Base-by-base conservation (phyloP, 108 stramenopile genomes). In the Nitzschia inconspicua region DNA sequence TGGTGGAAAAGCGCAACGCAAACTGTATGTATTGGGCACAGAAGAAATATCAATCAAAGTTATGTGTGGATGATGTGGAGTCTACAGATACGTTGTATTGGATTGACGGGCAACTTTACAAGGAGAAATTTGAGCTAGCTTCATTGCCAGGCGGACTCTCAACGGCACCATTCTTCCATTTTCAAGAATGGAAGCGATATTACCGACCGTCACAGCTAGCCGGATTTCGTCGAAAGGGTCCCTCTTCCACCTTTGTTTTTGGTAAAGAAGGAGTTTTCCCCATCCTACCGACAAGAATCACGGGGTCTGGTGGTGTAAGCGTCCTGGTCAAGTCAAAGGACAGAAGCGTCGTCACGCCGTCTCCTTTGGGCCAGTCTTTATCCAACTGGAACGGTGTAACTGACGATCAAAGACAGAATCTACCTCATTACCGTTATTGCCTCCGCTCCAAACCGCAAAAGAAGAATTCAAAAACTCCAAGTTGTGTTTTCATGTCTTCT, bases 11-110 rank as follows among this genome's bases (percentile, higher is more conserved):
- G 2, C 34, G 49, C 14, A 66, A 70, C 14, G 68, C 62, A 23
- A 82, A 87, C 26, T 94, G 93, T 51, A 94, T 94, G 93, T 89
- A 83, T 66, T 94, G 93, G 93, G 93, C 83, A 7, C 86, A 78
- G 13, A 62, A 77, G 35, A 79, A 78, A 20, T 94, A 91, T 61
- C 89, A 91, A 65, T 66, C 66, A 50, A 69, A 75, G 27, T 65
- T 94, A 23, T 94, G 93, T 68, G 59, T 82, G 1, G 60, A 70
- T 23, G 69, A 60, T 7, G 82, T 82, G 2, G 48, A 59, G 5
- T 64, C 72, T 19, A 62, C 60, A 19, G 85, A 93, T 29, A 89
- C 84, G 16, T 72, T 93, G 0, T 82, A 73, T 28, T 81, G 80
- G 70, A 83, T 89, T 20, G 60, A 84, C 56, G 93, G 93, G 16